These are phyloP conservation scores for Mycena albidolilacea DNA, from an alignment of 768 basidiomycete species.

Conservation along the genomic window DNA sequence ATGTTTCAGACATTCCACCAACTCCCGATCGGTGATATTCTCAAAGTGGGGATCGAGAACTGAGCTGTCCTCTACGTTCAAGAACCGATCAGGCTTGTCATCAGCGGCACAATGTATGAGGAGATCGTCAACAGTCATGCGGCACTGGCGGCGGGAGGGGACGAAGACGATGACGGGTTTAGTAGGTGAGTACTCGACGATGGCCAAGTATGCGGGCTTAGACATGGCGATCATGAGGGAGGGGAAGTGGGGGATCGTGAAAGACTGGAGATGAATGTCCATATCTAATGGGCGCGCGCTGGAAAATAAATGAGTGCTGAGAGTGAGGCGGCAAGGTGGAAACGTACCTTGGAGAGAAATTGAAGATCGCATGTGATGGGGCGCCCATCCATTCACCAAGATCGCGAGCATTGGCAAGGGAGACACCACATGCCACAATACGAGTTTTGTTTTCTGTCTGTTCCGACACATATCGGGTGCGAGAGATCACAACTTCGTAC, in stretches of 20 bases:
- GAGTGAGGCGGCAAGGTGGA: neutral
- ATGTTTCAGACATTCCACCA: conserved; percentile 87
- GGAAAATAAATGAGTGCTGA: conserved; percentile 46
- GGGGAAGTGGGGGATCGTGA: conserved; percentile 97
- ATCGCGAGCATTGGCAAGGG: conserved; percentile 95
- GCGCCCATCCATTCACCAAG: conserved; percentile 99
- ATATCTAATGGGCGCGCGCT: conserved; percentile 95
- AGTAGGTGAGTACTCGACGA: conserved; percentile 86
- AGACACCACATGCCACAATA: conserved; percentile 95
- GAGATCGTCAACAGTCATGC: conserved; percentile 93
- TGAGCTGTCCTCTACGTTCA: conserved; percentile 82
- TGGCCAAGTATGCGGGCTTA: conserved; percentile 95
- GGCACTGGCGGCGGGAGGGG: conserved; percentile 93
- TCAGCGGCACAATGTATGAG: conserved; percentile 92
- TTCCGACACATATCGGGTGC: conserved; percentile 96
- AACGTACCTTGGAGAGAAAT: conserved; percentile 90
- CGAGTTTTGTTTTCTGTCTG: conserved; percentile 95
- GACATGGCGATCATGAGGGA: conserved; percentile 99
- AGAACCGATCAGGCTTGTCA: conserved; percentile 86
- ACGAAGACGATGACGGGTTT: conserved; percentile 96
- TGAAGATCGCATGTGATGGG: conserved; percentile 95
- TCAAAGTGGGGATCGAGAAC: conserved; percentile 93
- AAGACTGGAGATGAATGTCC: conserved; percentile 97
- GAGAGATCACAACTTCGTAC: conserved; percentile 95
- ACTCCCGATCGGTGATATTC: conserved; percentile 80